Evolutionary conservation across 2,329 filamentous ascomycete species (phyloP), one percentile per base, ranked within the genome.

Genomic region (Pestalotiopsis sp.): DNA sequence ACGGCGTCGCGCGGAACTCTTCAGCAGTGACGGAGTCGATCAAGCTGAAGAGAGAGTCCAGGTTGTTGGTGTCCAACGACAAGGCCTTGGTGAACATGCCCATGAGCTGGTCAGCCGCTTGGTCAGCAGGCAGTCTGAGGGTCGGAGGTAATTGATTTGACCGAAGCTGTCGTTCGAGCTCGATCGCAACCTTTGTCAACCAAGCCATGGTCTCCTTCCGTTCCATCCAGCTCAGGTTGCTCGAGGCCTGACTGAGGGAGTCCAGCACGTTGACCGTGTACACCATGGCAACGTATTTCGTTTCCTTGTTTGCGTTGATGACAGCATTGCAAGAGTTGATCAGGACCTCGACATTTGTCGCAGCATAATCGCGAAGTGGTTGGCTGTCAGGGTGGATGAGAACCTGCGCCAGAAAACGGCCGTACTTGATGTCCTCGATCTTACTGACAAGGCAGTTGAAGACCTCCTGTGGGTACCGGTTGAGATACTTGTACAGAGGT

Each of bases 401-500:
- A 14, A 97, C 90, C 78, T 99, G 96, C 0, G 94, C 93, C 71
- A 99, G 90, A 79, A 99, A 93, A 17, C 96, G 90, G 3, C 97
- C 96, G 75, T 97, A 97, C 70, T 91, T 92, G 75, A 95, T 88
- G 64, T 98, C 93, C 69, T 93, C 92, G 67, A 98, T 84, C 75
- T 91, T 93, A 27, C 88, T 87, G n/a, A 92, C 85, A 71, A 98
- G 91, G 75, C 94, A 92, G 1, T 86, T 82, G 91, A 94, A 97
- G 4, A 95, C 90, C 75, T 99, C 95, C 71, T 92, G 92, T 0
- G 96, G 91, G 77, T 98, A 99, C 69, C 94, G 90, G 79, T 97
- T 97, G 70, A 99, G 87, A 78, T 97, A 99, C 76, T 94, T 93
- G 79, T 97, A 94, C 23, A 99, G 87, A 0, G 96, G 95, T 69